phyloP scores from a whole-genome alignment of 306 rosid species.

The Luffa acutangula region DNA sequence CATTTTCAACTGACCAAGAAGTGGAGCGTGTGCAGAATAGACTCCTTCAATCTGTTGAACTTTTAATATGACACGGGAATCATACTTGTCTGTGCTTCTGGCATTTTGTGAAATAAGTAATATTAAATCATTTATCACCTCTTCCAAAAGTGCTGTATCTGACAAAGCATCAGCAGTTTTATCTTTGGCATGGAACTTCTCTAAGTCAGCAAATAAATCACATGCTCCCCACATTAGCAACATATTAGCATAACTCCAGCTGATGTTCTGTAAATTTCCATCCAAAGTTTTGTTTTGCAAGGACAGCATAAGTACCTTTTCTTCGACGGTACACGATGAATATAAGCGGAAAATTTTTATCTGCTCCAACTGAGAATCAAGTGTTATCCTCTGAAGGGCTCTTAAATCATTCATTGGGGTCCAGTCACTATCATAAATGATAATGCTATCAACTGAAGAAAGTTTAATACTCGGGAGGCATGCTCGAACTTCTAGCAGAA shows the following conservation, averaged over 20 bases:
- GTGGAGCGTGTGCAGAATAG: slow-evolving; percentile 28
- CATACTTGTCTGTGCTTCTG: slow-evolving; percentile 24
- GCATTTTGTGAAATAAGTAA: slow-evolving; percentile 36
- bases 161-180: slow-evolving; percentile 15
- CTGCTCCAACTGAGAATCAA: slow-evolving; percentile 49
- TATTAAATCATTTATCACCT: slow-evolving; percentile 41
- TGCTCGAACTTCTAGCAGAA: slow-evolving; percentile 69
- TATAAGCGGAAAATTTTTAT: slow-evolving; percentile 71
- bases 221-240: slow-evolving; percentile 81
- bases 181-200: slow-evolving; percentile 35
- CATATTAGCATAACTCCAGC: slow-evolving; percentile 34
- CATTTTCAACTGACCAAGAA: slow-evolving; percentile 43
- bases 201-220: slow-evolving; percentile 47
- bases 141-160: slow-evolving; percentile 25
- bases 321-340: slow-evolving; percentile 73
- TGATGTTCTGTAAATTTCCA: slow-evolving; percentile 25
- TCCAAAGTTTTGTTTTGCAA: slow-evolving; percentile 59
- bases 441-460: slow-evolving; percentile 54
- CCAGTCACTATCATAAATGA: slow-evolving; percentile 88
- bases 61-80: slow-evolving; percentile 32
- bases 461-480: slow-evolving; percentile 56
- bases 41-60: slow-evolving; percentile 52
- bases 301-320: slow-evolving; percentile 59
- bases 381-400: slow-evolving; percentile 65
- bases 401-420: slow-evolving; percentile 65